Percentiles rank a stretch among this genome's conserved stretches.
Evolutionary conservation across 192 early-diverging fungal genomes (phyloP).

Genomic region (Linnemannia elongata): DNA sequence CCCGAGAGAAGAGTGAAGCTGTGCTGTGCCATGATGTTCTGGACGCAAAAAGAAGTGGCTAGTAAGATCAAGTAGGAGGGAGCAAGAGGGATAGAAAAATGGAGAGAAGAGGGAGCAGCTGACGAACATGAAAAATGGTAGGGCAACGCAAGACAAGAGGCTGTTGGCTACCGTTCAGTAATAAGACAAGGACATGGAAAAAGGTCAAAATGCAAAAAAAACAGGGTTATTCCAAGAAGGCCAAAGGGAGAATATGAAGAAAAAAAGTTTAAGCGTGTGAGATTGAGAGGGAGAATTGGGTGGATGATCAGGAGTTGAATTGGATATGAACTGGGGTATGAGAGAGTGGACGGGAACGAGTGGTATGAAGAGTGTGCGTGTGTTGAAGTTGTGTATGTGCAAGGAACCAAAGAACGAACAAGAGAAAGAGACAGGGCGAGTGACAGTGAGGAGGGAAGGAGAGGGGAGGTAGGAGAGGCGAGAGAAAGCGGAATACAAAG

Average conservation of each 20-base stretch:
- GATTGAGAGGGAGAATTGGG: neutral
- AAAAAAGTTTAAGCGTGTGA: neutral
- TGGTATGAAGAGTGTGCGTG: neutral
- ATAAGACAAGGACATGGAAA: neutral
- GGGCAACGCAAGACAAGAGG: slow-evolving; percentile 3
- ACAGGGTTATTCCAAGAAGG: neutral
- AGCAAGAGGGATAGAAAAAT: neutral
- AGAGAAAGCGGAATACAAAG: neutral
- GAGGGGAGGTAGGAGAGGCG: neutral
- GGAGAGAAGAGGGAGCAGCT: neutral
- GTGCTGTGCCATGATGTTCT: neutral
- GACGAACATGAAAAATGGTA: neutral
- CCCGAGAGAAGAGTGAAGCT: neutral
- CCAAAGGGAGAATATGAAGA: neutral
- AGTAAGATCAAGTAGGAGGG: neutral
- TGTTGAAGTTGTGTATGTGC: neutral
- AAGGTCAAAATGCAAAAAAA: neutral
- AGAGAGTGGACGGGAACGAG: neutral
- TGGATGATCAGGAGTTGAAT: neutral
- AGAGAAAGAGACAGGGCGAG: neutral
- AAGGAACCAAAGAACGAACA: neutral
- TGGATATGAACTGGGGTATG: neutral
- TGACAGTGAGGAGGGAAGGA: neutral
- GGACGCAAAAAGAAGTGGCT: neutral
- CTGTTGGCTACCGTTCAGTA: slow-evolving; percentile 10